Evolutionary conservation across 1,139 yeast species (phyloP).

Genomic region (Wickerhamiella infanticola): DNA sequence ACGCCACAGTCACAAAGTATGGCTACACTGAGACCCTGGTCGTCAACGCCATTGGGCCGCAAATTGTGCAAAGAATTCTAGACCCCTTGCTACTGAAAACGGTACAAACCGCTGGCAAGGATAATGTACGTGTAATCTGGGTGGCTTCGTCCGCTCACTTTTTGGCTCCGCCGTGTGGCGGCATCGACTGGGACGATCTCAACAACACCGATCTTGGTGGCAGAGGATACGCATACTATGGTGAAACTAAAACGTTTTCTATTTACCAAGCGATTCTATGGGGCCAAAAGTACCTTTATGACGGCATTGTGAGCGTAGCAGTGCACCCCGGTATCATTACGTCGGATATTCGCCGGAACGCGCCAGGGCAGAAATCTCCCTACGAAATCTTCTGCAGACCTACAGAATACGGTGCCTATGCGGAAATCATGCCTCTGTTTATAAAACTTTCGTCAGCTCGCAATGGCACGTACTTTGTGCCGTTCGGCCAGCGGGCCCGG

Average conservation of each 20-base stretch:
- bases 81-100: slow-evolving; percentile 35
- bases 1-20: slow-evolving; percentile 25
- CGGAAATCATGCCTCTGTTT: slow-evolving; percentile 28
- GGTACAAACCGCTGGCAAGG: slow-evolving; percentile 21
- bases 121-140: slow-evolving; percentile 43
- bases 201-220: slow-evolving; percentile 7
- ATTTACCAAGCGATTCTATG: slow-evolving; percentile 30
- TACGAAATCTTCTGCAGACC: slow-evolving; percentile 11
- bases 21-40: slow-evolving; percentile 36
- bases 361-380: not conserved
- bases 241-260: slow-evolving; percentile 20
- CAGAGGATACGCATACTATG: slow-evolving; percentile 10
- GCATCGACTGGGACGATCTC: slow-evolving; percentile 19
- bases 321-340: slow-evolving; percentile 35
- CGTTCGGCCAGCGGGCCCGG: slow-evolving; percentile 16
- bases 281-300: slow-evolving; percentile 23
- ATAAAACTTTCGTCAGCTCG: slow-evolving; percentile 24
- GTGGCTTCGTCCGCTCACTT: slow-evolving; percentile 53
- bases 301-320: slow-evolving; percentile 26
- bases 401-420: slow-evolving; percentile 27
- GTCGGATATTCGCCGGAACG: slow-evolving; percentile 27
- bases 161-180: slow-evolving; percentile 14
- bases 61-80: slow-evolving; percentile 31
- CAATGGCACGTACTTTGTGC: slow-evolving; percentile 24
- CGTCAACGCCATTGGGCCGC: slow-evolving; percentile 36